Evolutionary conservation across 495 filamentous ascomycete species (phyloP).

Genomic region (Paragyromitra xinjiangensis): DNA sequence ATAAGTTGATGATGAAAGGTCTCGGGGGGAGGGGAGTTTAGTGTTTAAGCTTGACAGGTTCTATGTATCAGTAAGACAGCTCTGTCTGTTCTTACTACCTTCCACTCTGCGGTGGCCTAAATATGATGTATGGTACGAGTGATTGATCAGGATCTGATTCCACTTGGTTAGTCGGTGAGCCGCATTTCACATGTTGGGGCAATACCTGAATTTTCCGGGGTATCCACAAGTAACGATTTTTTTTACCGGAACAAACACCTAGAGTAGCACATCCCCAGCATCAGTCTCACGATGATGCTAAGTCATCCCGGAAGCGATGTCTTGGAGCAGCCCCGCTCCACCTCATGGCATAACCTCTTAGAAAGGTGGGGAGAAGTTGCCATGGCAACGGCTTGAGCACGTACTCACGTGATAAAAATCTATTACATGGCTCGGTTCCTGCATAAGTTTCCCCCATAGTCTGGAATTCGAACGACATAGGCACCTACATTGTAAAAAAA

Average conservation of each 20-base stretch:
- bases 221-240: not conserved
- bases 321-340: conserved; percentile 18
- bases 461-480: not conserved
- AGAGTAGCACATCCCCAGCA: not conserved
- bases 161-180: not conserved
- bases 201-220: not conserved
- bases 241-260: too few species aligned
- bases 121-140: not conserved
- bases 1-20: not conserved
- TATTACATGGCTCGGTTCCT: conserved; percentile 6
- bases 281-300: not conserved
- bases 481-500: too few species aligned
- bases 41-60: too few species aligned
- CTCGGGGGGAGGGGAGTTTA: not conserved
- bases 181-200: not conserved
- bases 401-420: conserved; percentile 29
- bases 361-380: conserved; percentile 5
- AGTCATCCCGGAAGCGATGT: too few species aligned
- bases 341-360: not conserved
- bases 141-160: not conserved
- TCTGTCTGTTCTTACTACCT: too few species aligned
- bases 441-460: conserved; percentile 3
- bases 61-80: too few species aligned
- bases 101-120: too few species aligned
- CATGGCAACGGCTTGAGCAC: conserved; percentile 17